Evolutionary conservation across 1,284 basidiomycete genomes (phyloP), one percentile per base, ranked within the genome.

Genomic region (Cystobasidium slooffiae): DNA sequence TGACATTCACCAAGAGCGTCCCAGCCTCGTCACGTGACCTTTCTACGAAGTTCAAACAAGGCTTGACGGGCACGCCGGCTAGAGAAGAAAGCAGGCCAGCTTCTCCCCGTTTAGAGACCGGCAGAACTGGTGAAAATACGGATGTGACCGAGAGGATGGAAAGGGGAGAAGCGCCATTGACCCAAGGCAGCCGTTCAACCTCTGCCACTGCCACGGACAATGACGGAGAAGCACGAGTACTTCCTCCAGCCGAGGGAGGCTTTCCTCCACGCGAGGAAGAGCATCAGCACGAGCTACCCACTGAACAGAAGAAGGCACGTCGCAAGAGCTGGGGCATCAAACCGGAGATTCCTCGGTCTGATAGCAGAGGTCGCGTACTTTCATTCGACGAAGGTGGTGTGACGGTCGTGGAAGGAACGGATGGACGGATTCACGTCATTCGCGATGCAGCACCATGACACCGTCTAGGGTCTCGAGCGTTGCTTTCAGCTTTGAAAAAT

Each of bases 1-100:
- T 16, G 39, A 52, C n/a, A 3, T 24, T 65, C 10, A 65, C 62
- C 5, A 1, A 20, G 7, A 49, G 14, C 20, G 22, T 22, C 12
- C 16, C 53, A 31, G 8, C 24, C 5, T 22, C 53, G 3, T 16
- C 22, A 31, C 59, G 39, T 10, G 62, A 41, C 10, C 14, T 51
- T 3, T 9, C 46, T 22, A 65, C 8, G 8, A 51, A 14, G 22
- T 65, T 68, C 47, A 68, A 44, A 37, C 10, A 46, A 63, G 61
- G 46, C 16, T 49, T 63, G 61, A 44, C 46, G 31, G 31, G 31
- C 31, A 31, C 31, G 5, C 31, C 31, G 5, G 31, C 31, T 2
- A 31, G 31, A 31, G 2, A 31, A 5, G 31, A 31, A 31, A 31
- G 31, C 5, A 31, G 31, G 5, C 31, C 31, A 31, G 31, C 31